phyloP scores from a whole-genome alignment of 2,329 filamentous ascomycete species.

The Juglanconis juglandina region DNA sequence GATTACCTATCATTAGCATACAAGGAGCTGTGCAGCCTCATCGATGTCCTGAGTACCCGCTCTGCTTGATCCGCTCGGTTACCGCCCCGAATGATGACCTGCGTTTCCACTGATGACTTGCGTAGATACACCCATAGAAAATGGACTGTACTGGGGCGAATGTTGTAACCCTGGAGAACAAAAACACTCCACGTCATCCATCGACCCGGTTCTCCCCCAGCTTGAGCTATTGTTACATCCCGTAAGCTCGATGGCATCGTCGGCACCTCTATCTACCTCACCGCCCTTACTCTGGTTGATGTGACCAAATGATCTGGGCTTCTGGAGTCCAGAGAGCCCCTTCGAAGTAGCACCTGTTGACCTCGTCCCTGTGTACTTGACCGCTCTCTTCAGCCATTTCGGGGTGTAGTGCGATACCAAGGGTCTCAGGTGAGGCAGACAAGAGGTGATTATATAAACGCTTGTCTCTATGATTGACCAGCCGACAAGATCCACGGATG shows the following conservation, averaged over 20 bases:
- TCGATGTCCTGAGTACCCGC: too few species aligned
- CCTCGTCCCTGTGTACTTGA: neutral
- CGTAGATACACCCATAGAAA: neutral
- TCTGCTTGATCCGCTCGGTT: neutral
- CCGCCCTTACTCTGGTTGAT: neutral
- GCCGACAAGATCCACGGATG: slow-evolving; percentile 21
- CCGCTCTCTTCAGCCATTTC: slow-evolving; percentile 13
- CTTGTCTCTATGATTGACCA: slow-evolving; percentile 26
- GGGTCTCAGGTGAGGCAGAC: slow-evolving; percentile 23
- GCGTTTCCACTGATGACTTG: neutral
- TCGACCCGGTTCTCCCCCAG: neutral
- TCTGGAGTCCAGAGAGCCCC: slow-evolving; percentile 3
- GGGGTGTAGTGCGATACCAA: slow-evolving; percentile 21
- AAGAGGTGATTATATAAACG: slow-evolving; percentile 27
- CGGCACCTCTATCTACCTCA: neutral
- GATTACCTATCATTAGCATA: too few species aligned
- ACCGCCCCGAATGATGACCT: neutral
- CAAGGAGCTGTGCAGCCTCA: too few species aligned
- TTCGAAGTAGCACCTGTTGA: slow-evolving; percentile 1
- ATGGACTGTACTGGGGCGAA: neutral
- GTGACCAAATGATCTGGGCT: slow-evolving; percentile 2
- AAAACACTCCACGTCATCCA: neutral
- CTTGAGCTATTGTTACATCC: neutral
- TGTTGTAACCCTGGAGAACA: neutral
- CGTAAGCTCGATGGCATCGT: slow-evolving; percentile 14